phyloP scores from a whole-genome alignment of 306 rosid genomes.

The Elaeagnus macrophylla region DNA sequence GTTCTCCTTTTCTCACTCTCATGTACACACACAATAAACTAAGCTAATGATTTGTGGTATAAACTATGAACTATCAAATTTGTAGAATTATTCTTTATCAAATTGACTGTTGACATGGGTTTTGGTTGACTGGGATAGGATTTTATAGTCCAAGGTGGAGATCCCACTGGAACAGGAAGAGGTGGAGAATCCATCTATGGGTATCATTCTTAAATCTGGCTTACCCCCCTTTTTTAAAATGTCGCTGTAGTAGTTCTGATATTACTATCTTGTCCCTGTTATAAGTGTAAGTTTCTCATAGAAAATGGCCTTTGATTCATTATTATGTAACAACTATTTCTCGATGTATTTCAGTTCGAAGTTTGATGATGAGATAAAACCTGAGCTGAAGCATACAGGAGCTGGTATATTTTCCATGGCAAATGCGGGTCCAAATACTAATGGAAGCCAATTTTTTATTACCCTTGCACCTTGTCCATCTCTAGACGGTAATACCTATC shows the following conservation, averaged over 20 bases:
- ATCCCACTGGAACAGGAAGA: slow-evolving; percentile 99
- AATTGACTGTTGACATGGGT: slow-evolving; percentile 8
- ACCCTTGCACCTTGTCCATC: slow-evolving; percentile 94
- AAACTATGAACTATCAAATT: background rate
- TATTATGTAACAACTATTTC: background rate
- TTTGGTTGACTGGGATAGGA: slow-evolving; percentile 48
- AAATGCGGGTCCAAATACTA: slow-evolving; percentile 87
- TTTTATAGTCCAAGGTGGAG: slow-evolving; percentile 96
- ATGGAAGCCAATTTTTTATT: slow-evolving; percentile 95
- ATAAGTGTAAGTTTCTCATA: background rate
- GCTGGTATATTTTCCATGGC: slow-evolving; percentile 99
- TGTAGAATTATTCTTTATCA: background rate
- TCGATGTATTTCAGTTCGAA: slow-evolving; percentile 39
- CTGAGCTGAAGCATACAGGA: slow-evolving; percentile 95
- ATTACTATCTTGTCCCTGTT: background rate
- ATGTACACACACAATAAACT: background rate
- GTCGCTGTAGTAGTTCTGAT: background rate
- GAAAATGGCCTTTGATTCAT: background rate
- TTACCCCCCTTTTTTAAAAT: background rate
- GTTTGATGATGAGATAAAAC: slow-evolving; percentile 85
- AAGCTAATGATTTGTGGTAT: background rate
- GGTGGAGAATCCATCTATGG: slow-evolving; percentile 99
- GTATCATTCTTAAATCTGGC: slow-evolving; percentile 26
- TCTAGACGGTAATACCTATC: slow-evolving; percentile 59
- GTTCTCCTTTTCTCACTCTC: slow-evolving; percentile 18